These are phyloP conservation scores for Blastomyces silverae DNA, from an alignment of 2,329 filamentous ascomycete genomes.

Conservation along the genomic window DNA sequence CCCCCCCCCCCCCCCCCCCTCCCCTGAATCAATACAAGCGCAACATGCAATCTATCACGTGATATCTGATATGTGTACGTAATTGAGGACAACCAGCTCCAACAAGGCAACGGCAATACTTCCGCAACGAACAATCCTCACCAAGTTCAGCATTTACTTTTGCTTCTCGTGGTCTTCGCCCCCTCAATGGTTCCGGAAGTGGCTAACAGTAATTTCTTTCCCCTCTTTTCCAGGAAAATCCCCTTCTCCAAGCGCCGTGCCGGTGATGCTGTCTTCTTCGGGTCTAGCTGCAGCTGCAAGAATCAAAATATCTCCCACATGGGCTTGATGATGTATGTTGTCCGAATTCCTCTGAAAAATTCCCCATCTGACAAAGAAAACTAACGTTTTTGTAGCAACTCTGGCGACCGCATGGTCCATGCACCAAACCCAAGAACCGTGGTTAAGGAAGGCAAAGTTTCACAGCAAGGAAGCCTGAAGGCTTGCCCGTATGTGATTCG, in stretches of 20 bases:
- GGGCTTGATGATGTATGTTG: constrained; percentile 25
- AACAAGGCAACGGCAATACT: no score
- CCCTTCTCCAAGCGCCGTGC: constrained; percentile 22
- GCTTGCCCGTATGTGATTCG: constrained; percentile 9
- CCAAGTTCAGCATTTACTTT: background rate
- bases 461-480: background rate
- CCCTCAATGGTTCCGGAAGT: no score
- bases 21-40: no score
- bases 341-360: background rate
- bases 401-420: background rate
- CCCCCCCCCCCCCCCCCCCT: no score
- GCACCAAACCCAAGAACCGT: background rate
- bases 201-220: background rate
- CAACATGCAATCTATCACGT: background rate
- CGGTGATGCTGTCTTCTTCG: constrained; percentile 28
- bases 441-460: constrained; percentile 3
- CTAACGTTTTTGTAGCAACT: background rate
- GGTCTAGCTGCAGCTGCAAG: constrained; percentile 14
- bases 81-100: constrained; percentile 1
- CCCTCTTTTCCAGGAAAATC: constrained; percentile 21
- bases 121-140: background rate
- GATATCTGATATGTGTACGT: background rate
- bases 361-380: background rate
- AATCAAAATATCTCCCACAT: constrained; percentile 22
- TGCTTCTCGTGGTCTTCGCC: background rate